Evolutionary conservation across 2,329 filamentous ascomycete species (phyloP).

Genomic region (Botrytis deweyae): DNA sequence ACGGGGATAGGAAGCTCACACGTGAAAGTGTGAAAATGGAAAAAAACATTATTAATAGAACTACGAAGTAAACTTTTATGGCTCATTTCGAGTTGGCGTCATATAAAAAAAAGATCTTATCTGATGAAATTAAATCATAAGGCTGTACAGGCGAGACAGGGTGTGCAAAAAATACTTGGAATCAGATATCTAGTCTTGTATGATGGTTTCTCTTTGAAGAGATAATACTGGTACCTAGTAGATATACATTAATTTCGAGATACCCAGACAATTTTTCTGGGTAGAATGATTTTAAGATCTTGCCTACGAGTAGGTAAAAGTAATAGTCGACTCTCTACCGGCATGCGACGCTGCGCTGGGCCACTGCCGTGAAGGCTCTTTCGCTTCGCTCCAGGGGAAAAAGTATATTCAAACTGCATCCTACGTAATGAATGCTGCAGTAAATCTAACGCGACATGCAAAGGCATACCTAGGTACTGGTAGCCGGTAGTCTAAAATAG

Average conservation of each 20-base stretch:
- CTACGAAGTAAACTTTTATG: too few species aligned
- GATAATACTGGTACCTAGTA: background rate
- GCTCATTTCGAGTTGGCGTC: background rate
- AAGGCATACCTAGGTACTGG: background rate
- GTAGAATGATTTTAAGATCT: background rate
- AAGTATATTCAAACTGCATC: background rate
- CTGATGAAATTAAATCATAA: background rate
- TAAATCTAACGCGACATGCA: background rate
- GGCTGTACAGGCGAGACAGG: background rate
- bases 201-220: background rate
- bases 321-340: background rate
- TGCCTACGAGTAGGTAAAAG: background rate
- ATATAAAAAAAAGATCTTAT: background rate
- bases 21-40: background rate
- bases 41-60: background rate
- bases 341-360: background rate
- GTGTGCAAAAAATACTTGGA: background rate
- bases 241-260: background rate
- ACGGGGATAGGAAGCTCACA: constrained; percentile 6
- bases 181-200: background rate
- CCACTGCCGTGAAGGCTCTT: background rate
- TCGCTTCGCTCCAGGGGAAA: background rate
- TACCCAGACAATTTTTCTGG: background rate
- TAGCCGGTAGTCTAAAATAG: background rate
- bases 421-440: background rate